Evolutionary conservation across 1,284 basidiomycete genomes (phyloP), one percentile per base, ranked within the genome.

Genomic region (Rhodotorula sp.): DNA sequence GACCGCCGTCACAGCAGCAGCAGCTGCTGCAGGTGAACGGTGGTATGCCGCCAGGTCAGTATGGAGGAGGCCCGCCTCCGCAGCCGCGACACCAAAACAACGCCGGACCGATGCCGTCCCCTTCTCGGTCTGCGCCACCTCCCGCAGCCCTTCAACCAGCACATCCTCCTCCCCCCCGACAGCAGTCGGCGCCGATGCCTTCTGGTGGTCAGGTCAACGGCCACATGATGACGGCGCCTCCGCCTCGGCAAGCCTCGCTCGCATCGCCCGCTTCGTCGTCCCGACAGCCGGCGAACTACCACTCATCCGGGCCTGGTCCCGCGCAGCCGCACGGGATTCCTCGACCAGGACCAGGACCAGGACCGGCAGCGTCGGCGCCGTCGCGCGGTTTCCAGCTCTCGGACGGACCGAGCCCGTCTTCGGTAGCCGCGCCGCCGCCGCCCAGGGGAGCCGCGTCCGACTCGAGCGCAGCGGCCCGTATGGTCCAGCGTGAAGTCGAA

Each of bases 401-500:
- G 30, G 55, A n/a, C 44, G 22, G 26, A 29, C 18, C 44, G 30
- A 22, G 45, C 46, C 29, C 53, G 37, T 18, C 30, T 20, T 18
- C 56, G 29, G 22, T 44, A 24, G 20, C 59, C 33, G 10, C 37
- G 37, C 37, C 37, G 37, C 37, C 37, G 10, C 37, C 37, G 37
- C 37, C 37, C 1, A 14, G 37, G 37, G 37, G 37, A 42, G 37
- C 37, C 33, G 33, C 33, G 33, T 6, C 33, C 57, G 37, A 30
- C 15, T n/a, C 37, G 51, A 51, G 57, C 18, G 57, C 30, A 18
- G 69, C 69, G 14, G 60, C 62, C 8, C 44, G 65, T 18, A 63
- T 70, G 65, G 58, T 70, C 20, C 61, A 70, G 58, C 46, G 37
- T 46, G 64, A 70, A 58, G 62, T 70, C 30, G 64, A 70, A 51